Conservation (phyloP, 2,329 filamentous ascomycete species). For the Aspergillus spinulosporus region DNA sequence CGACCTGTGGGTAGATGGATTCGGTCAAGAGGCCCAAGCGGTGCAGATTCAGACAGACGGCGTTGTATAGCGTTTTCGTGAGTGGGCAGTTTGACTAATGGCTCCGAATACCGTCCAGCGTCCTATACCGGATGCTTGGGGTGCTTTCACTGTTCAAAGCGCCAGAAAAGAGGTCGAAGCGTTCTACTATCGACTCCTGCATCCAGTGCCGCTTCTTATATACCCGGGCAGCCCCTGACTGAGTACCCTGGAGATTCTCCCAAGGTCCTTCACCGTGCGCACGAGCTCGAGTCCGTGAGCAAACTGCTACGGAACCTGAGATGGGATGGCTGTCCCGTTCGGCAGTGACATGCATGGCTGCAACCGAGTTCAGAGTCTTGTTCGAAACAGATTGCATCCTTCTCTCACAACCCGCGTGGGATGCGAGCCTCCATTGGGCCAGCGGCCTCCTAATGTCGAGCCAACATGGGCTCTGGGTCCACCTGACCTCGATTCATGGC, state of each 20-base stretch:
- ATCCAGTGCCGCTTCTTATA: conserved; percentile 2
- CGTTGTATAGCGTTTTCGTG: not conserved
- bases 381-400: not conserved
- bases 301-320: no score
- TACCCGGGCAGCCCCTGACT: not conserved
- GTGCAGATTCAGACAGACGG: not conserved
- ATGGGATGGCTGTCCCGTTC: not conserved
- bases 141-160: not conserved
- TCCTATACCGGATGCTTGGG: no score
- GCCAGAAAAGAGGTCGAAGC: not conserved
- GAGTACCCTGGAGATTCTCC: conserved; percentile 11
- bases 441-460: not conserved
- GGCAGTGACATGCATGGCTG: not conserved
- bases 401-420: not conserved
- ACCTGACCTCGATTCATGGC: not conserved
- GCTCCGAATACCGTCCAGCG: not conserved
- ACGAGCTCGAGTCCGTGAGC: not conserved
- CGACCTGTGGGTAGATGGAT: conserved; percentile 3
- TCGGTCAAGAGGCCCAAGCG: conserved; percentile 5
- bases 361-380: not conserved
- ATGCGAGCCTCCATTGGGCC: not conserved
- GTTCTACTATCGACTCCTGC: not conserved
- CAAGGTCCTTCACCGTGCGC: not conserved
- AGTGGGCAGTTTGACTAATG: conserved; percentile 7
- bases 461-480: not conserved